Percentiles rank a stretch among this genome's conserved stretches.
phyloP scores from a whole-genome alignment of 768 basidiomycete genomes.

The Lactifluus piperatus region DNA sequence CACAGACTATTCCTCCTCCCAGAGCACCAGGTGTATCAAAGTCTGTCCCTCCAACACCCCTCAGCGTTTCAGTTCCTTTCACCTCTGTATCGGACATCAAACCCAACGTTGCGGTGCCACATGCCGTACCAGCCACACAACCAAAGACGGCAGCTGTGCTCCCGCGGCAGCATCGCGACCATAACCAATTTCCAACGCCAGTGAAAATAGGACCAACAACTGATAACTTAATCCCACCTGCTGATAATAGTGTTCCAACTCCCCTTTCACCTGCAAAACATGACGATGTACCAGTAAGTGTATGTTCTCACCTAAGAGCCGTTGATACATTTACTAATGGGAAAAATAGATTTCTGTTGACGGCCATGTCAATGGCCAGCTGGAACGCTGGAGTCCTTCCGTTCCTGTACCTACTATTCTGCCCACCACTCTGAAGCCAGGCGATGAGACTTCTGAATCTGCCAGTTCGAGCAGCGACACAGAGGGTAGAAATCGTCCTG shows the following conservation, averaged over 20 bases:
- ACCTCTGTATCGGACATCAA: background rate
- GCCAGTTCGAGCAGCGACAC: background rate
- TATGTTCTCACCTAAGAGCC: conserved; percentile 1
- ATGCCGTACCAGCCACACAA: background rate
- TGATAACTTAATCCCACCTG: conserved; percentile 30
- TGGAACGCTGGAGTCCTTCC: conserved; percentile 15
- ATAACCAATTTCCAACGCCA: conserved; percentile 55
- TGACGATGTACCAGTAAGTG: background rate
- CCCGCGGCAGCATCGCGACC: conserved; percentile 25
- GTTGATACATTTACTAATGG: background rate
- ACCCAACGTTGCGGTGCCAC: background rate
- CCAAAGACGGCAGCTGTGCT: background rate
- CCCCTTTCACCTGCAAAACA: conserved; percentile 11
- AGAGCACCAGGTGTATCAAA: background rate
- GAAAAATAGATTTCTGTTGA: background rate
- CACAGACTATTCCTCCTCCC: background rate
- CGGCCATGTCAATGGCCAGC: background rate
- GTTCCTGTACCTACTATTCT: background rate
- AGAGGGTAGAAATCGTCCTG: background rate
- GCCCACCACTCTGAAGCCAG: background rate
- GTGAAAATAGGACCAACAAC: conserved; percentile 51
- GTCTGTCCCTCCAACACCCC: background rate
- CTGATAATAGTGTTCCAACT: background rate
- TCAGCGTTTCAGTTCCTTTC: background rate
- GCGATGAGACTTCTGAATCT: conserved; percentile 8